Evolutionary conservation across 192 early-diverging fungal species (phyloP), one percentile per base, ranked within the genome.

Genomic region (Obelidium mucronatum): DNA sequence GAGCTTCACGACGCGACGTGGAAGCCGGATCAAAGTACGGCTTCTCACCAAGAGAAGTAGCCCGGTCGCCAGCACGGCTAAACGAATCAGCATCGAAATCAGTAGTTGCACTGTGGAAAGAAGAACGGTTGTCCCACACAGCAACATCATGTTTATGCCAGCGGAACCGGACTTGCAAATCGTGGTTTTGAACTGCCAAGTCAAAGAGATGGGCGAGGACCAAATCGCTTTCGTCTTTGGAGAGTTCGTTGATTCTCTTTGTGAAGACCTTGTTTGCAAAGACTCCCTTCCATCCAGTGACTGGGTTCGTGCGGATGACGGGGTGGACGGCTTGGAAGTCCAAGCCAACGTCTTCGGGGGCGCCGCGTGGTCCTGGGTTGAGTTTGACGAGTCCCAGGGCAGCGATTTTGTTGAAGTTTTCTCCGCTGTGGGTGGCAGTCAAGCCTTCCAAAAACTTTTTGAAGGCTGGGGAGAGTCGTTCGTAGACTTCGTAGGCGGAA

Each of bases 381-480:
- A 61, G 19, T 22, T 61, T 61, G 22, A 31, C 30, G 59, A 61
- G 59, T 26, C 59, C 59, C n/a, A 22, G 59, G 24, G 22, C 22
- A 15, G n/a, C 15, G 24, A 61, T 17, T 17, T 17, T 30, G 15
- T 28, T 22, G 5, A 61, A 61, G 2, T 31, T 31, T 17, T 80
- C 66, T 2, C 75, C 85, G 40, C 74, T 77, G 52, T 91, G 89
- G 1, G 81, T 83, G 13, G 89, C 89, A 33, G 82, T 79, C 42
- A 90, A 81, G 3, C 87, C 85, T 80, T 91, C 90, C 35, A 92
- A n/a, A n/a, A n/a, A n/a, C n/a, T n/a, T n/a, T n/a, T n/a, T n/a
- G n/a, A n/a, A n/a, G n/a, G n/a, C n/a, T n/a, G n/a, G n/a, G n/a
- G n/a, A n/a, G n/a, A n/a, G n/a, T n/a, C n/a, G n/a, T n/a, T n/a